Evolutionary conservation across 2,329 filamentous ascomycete species (phyloP).

Genomic region (Trichophyton simii): DNA sequence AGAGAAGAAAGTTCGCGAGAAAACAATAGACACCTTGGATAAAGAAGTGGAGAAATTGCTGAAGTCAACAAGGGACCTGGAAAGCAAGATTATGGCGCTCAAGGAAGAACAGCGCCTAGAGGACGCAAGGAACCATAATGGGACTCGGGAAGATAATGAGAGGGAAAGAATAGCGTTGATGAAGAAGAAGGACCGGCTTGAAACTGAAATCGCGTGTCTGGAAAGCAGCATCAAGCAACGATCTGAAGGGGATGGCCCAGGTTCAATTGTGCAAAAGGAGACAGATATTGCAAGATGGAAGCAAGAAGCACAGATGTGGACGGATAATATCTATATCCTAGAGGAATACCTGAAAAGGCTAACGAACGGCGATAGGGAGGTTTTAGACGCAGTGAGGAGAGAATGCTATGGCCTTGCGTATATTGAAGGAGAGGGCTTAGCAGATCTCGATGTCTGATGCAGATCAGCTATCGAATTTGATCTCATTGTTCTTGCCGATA

Average conservation of each 20-base stretch:
- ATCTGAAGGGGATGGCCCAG: slow-evolving; percentile 8
- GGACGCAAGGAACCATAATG: slow-evolving; percentile 7
- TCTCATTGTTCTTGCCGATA: neutral
- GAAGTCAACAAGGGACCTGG: slow-evolving; percentile 13
- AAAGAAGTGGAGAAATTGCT: slow-evolving; percentile 22
- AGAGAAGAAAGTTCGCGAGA: slow-evolving; percentile 30
- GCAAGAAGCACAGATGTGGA: slow-evolving; percentile 27
- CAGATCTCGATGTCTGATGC: slow-evolving; percentile 23
- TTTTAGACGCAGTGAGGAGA: slow-evolving; percentile 32
- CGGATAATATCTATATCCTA: slow-evolving; percentile 34
- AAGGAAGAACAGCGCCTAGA: slow-evolving; percentile 12
- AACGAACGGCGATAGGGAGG: slow-evolving; percentile 33
- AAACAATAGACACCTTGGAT: slow-evolving; percentile 22
- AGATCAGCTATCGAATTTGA: neutral
- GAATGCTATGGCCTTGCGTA: slow-evolving; percentile 43
- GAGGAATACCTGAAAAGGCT: slow-evolving; percentile 30
- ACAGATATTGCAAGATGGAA: slow-evolving; percentile 24
- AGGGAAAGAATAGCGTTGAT: slow-evolving; percentile 9
- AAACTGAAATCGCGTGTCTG: slow-evolving; percentile 6
- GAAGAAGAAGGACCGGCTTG: slow-evolving; percentile 6
- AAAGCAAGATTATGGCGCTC: slow-evolving; percentile 13
- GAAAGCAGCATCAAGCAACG: slow-evolving; percentile 21
- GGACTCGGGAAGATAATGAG: slow-evolving; percentile 12
- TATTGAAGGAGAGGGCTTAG: slow-evolving; percentile 41
- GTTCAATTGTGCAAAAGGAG: slow-evolving; percentile 22